Evolutionary conservation across 495 filamentous ascomycete genomes (phyloP).

Genomic region (Aspergillus baeticus): DNA sequence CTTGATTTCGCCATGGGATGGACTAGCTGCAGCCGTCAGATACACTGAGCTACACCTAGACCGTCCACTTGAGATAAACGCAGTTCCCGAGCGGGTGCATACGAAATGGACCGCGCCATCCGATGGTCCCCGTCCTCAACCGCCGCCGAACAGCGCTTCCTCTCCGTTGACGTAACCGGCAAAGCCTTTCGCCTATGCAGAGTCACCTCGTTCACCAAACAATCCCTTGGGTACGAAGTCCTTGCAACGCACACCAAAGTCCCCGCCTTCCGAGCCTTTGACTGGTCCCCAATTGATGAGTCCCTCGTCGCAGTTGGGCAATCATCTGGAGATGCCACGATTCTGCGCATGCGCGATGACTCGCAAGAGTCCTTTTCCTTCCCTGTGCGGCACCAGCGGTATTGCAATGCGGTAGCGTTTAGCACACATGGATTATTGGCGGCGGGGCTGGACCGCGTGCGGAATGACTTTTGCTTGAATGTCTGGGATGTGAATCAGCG

Average conservation of each 20-base stretch:
- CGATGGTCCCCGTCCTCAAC: constrained; percentile 85
- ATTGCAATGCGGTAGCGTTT: constrained; percentile 91
- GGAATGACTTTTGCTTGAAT: constrained; percentile 90
- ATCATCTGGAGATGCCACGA: constrained; percentile 76
- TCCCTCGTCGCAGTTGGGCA: constrained; percentile 83
- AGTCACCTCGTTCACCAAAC: constrained; percentile 59
- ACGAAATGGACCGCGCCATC: constrained; percentile 65
- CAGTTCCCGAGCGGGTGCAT: neutral
- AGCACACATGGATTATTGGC: constrained; percentile 76
- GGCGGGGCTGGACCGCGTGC: constrained; percentile 83
- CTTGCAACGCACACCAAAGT: constrained; percentile 74
- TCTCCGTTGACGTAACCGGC: constrained; percentile 79
- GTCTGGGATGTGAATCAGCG: constrained; percentile 87
- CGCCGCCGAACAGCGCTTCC: constrained; percentile 64
- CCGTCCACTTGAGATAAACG: neutral
- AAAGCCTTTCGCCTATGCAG: constrained; percentile 78
- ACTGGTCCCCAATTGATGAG: constrained; percentile 83
- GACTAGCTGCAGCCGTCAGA: constrained; percentile 7
- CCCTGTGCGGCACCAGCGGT: constrained; percentile 78
- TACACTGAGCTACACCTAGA: neutral
- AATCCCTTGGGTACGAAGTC: constrained; percentile 62
- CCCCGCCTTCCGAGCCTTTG: constrained; percentile 85
- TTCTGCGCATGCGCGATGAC: constrained; percentile 71
- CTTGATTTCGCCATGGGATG: constrained; percentile 14
- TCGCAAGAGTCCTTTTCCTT: constrained; percentile 67